These are phyloP conservation scores for Chloropicon primus DNA, from an alignment of 139 green algal genomes.

Conservation along the genomic window DNA sequence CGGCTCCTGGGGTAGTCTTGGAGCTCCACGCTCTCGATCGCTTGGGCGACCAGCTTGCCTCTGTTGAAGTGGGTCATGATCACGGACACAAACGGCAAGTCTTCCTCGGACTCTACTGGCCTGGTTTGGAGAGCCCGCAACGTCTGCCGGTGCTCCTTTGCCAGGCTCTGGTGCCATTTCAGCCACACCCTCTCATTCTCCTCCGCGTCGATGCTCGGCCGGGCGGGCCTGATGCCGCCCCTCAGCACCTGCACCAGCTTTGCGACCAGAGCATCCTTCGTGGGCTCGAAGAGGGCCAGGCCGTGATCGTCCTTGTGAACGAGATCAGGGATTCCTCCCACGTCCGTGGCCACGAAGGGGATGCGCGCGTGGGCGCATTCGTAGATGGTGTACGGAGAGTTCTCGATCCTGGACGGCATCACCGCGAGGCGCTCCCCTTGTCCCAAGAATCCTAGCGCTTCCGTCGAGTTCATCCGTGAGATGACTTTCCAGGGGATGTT, in stretches of 20 bases:
- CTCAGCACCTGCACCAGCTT: conserved; percentile 1
- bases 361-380: conserved; percentile 18
- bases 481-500: conserved; percentile 17
- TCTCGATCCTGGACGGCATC: conserved; percentile 22
- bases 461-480: conserved; percentile 9
- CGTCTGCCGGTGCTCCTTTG: neutral
- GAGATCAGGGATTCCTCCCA: conserved; percentile 17
- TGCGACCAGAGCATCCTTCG: neutral
- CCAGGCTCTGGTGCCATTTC: neutral
- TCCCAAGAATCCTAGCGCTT: conserved; percentile 13
- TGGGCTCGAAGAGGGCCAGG: conserved; percentile 11
- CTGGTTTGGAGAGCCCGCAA: neutral
- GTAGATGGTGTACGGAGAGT: conserved; percentile 25
- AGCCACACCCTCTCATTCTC: conserved; percentile 3
- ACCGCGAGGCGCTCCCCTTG: conserved; percentile 12
- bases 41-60: conserved; percentile 5
- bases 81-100: conserved; percentile 17
- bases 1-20: conserved; percentile 17
- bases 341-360: conserved; percentile 17
- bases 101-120: neutral
- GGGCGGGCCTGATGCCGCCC: conserved; percentile 4
- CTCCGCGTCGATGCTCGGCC: conserved; percentile 7
- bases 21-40: conserved; percentile 9
- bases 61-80: conserved; percentile 22
- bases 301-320: conserved; percentile 11